Evolutionary conservation across 371 early-diverging fungal species (phyloP).

Genomic region (Lichtheimia corymbifera): DNA sequence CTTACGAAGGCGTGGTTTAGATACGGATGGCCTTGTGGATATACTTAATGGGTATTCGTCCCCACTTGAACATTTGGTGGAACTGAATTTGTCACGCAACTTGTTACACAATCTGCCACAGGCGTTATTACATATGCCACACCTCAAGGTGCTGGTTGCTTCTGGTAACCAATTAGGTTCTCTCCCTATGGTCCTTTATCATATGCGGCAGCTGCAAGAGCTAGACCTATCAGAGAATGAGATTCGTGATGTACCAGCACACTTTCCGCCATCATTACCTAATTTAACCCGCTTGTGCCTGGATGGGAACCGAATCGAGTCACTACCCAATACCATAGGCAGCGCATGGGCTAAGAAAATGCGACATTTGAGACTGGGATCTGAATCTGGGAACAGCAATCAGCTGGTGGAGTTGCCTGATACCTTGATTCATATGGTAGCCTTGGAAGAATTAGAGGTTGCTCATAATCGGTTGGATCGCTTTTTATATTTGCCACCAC

Average conservation of each 20-base stretch:
- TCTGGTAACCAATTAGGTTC: not conserved
- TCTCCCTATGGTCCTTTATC: not conserved
- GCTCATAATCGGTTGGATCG: not conserved
- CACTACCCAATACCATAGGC: not conserved
- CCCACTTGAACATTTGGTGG: not conserved
- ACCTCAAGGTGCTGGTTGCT: not conserved
- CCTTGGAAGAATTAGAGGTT: not conserved
- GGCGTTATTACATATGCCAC: not conserved
- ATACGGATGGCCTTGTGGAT: too few species aligned
- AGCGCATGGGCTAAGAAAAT: not conserved
- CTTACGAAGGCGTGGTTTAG: too few species aligned
- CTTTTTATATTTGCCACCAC: not conserved
- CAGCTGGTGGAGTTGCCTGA: not conserved
- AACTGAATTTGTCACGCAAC: not conserved
- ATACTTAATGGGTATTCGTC: not conserved
- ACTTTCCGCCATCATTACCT: not conserved
- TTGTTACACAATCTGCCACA: not conserved
- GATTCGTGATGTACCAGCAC: not conserved
- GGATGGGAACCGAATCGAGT: not conserved
- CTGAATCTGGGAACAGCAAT: not conserved
- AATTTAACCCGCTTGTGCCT: not conserved
- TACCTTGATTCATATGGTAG: not conserved
- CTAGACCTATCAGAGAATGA: constrained; percentile 3
- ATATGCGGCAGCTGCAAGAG: not conserved
- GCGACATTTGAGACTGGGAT: not conserved